These are phyloP conservation scores for Haplosporangium sp. DNA, from an alignment of 371 early-diverging fungal genomes.

Conservation along the genomic window DNA sequence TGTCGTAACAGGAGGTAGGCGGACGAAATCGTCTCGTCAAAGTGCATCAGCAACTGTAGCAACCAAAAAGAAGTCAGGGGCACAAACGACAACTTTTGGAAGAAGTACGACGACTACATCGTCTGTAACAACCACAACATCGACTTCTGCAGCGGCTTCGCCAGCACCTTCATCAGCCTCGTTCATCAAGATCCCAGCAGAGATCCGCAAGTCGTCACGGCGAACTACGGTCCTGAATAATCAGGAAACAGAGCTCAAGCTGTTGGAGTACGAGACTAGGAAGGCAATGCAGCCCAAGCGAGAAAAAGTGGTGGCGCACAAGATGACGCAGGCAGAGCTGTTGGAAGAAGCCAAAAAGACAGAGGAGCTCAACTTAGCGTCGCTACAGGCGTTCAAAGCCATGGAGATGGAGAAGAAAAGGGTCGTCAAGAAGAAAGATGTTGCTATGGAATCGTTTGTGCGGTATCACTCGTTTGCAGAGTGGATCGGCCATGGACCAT, in stretches of 20 bases:
- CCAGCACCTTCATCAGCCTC: slow-evolving; percentile 22
- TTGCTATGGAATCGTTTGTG: slow-evolving; percentile 60
- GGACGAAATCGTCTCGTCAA: slow-evolving; percentile 13
- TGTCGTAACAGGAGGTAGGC: slow-evolving; percentile 3
- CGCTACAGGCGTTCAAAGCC: slow-evolving; percentile 67
- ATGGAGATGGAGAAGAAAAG: slow-evolving; percentile 66
- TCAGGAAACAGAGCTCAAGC: slow-evolving; percentile 63
- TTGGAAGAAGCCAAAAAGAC: slow-evolving; percentile 70
- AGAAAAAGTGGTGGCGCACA: slow-evolving; percentile 57
- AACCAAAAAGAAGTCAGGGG: slow-evolving; percentile 7
- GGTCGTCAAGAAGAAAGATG: slow-evolving; percentile 61
- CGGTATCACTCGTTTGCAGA: slow-evolving; percentile 67
- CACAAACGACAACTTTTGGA: slow-evolving; percentile 8
- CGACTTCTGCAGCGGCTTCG: slow-evolving; percentile 27
- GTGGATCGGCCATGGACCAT: slow-evolving; percentile 58
- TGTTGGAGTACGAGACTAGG: slow-evolving; percentile 61
- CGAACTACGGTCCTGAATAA: slow-evolving; percentile 66
- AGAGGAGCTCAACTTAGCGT: slow-evolving; percentile 64
- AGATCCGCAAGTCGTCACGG: slow-evolving; percentile 67
- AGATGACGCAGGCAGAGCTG: slow-evolving; percentile 69
- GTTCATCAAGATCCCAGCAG: slow-evolving; percentile 41
- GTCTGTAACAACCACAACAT: background rate
- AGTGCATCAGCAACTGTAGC: slow-evolving; percentile 14
- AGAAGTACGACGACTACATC: background rate
- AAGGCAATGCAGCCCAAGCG: slow-evolving; percentile 63